Evolutionary conservation across 106 monocot genomes (phyloP).

Genomic region (Dendrobium catenatum): DNA sequence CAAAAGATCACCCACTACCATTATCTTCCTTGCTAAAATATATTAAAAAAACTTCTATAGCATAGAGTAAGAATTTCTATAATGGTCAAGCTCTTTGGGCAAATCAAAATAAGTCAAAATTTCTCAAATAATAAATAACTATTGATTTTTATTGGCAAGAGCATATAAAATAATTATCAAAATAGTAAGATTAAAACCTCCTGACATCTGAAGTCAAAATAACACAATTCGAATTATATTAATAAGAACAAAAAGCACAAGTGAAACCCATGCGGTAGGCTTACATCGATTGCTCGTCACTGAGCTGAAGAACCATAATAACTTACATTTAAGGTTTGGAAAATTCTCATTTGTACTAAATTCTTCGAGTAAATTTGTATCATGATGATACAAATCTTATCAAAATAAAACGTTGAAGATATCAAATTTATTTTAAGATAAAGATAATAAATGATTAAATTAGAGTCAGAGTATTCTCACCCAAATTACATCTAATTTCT

Average conservation of each 20-base stretch:
- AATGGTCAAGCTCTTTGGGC: too few species aligned
- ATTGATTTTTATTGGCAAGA: too few species aligned
- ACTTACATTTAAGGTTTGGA: not conserved
- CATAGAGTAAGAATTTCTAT: too few species aligned
- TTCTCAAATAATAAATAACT: too few species aligned
- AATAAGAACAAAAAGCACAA: not conserved
- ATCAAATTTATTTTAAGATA: not conserved
- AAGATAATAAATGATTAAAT: not conserved
- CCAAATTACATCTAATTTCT: too few species aligned
- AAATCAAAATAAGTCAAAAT: too few species aligned
- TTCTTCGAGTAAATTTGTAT: not conserved
- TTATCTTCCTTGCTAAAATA: too few species aligned
- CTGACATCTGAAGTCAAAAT: not conserved
- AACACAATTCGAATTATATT: not conserved
- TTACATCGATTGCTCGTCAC: not conserved
- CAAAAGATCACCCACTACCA: too few species aligned
- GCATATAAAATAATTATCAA: too few species aligned
- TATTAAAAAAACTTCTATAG: too few species aligned
- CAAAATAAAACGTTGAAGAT: not conserved
- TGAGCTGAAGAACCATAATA: not conserved
- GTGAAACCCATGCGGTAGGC: not conserved
- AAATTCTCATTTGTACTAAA: not conserved
- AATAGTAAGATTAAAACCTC: too few species aligned
- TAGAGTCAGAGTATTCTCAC: too few species aligned
- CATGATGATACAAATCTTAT: not conserved